These are phyloP conservation scores for Byssoonygena ceratinophila DNA, from an alignment of 2,329 filamentous ascomycete genomes.

Conservation along the genomic window DNA sequence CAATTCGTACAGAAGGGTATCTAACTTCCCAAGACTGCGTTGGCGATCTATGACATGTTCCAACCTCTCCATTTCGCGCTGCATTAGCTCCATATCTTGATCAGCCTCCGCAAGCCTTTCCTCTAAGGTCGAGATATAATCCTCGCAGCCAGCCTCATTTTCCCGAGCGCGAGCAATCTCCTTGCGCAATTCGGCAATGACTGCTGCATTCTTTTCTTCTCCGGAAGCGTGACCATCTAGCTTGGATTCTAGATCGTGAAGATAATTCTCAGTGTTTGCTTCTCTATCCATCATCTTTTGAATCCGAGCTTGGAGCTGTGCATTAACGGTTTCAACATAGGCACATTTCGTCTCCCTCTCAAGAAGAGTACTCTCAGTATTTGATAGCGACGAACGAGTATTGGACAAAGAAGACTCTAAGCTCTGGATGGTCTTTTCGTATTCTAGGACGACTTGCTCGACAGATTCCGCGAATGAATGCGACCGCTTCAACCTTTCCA, in stretches of 20 bases:
- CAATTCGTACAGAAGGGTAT: constrained; percentile 81
- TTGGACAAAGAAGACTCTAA: constrained; percentile 84
- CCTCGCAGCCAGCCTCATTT: constrained; percentile 80
- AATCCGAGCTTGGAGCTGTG: constrained; percentile 78
- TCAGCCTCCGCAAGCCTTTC: constrained; percentile 91
- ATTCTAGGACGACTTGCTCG: constrained; percentile 90
- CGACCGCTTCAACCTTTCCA: constrained; percentile 82
- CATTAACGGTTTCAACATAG: constrained; percentile 83
- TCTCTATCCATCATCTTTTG: constrained; percentile 90
- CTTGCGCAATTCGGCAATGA: constrained; percentile 78
- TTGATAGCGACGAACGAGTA: constrained; percentile 72
- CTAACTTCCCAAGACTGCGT: constrained; percentile 84
- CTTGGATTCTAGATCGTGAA: constrained; percentile 82
- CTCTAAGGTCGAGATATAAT: constrained; percentile 94
- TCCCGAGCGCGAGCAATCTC: constrained; percentile 80
- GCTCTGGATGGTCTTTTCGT: constrained; percentile 95
- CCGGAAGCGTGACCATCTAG: constrained; percentile 83
- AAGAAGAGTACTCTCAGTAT: constrained; percentile 71
- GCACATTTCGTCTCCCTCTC: constrained; percentile 92
- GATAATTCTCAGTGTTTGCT: constrained; percentile 79
- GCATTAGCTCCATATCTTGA: constrained; percentile 92
- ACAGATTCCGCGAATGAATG: constrained; percentile 94
- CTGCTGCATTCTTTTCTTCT: constrained; percentile 80
- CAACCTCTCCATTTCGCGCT: constrained; percentile 84
- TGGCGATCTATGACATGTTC: constrained; percentile 95